Evolutionary conservation across 305 asterid species (phyloP).

Genomic region (Solanum hybrid): DNA sequence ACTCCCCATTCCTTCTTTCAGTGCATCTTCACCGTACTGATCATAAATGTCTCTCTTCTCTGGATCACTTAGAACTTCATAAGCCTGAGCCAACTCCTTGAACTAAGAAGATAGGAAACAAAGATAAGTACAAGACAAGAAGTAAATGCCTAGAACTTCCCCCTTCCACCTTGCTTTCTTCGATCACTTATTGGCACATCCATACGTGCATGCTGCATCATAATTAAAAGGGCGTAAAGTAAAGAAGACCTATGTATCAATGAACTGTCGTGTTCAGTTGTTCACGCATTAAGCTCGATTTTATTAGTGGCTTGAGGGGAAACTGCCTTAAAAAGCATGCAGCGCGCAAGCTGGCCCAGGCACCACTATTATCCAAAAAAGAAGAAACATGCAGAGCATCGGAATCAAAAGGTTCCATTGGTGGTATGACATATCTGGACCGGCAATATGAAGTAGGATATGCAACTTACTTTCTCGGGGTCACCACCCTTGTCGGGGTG

Average conservation of each 20-base stretch:
- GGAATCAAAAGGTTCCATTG: neutral
- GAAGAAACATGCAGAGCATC: neutral
- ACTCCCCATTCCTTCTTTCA: slow-evolving; percentile 51
- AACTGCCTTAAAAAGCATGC: neutral
- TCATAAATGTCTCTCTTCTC: slow-evolving; percentile 49
- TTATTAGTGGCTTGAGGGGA: neutral
- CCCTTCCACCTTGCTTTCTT: neutral
- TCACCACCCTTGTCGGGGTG: slow-evolving; percentile 79
- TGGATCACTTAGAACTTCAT: slow-evolving; percentile 54
- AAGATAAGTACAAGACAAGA: neutral
- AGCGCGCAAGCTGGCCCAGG: neutral
- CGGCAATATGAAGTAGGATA: neutral
- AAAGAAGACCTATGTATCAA: neutral
- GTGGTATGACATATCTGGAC: neutral
- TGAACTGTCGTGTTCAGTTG: neutral
- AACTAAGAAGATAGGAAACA: slow-evolving; percentile 27
- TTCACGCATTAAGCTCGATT: neutral
- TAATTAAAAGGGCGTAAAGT: neutral
- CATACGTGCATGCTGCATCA: neutral
- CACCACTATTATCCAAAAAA: neutral
- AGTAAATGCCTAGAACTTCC: neutral
- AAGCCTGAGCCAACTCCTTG: slow-evolving; percentile 57
- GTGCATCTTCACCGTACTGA: slow-evolving; percentile 57
- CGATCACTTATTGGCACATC: neutral
- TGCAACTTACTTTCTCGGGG: slow-evolving; percentile 44